Conservation (phyloP, 306 rosid genomes). For the Notholithocarpus densiflorus region DNA sequence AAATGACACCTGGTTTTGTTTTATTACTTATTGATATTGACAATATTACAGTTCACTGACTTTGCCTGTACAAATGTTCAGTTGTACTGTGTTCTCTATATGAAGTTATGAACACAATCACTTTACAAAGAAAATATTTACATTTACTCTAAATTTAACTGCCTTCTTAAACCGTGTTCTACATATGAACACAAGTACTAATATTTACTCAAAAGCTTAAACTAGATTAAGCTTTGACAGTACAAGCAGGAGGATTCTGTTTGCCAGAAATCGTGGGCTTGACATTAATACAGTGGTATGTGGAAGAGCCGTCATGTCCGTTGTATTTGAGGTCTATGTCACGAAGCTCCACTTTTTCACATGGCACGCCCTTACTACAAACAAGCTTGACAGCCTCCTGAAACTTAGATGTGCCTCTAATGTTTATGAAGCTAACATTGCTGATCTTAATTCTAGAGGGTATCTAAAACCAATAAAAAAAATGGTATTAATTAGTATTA, state of each 20-base stretch:
- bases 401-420: constrained; percentile 25
- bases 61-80: too few relatives aligned
- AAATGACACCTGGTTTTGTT: too few relatives aligned
- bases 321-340: constrained; percentile 25
- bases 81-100: too few relatives aligned
- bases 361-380: constrained; percentile 38
- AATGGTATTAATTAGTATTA: background rate
- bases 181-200: too few relatives aligned
- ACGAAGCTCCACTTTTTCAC: constrained; percentile 29
- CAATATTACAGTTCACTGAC: too few relatives aligned
- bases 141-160: too few relatives aligned
- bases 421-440: constrained; percentile 42
- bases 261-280: constrained; percentile 25
- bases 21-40: too few relatives aligned
- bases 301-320: constrained; percentile 6
- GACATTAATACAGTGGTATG: constrained; percentile 30
- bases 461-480: background rate
- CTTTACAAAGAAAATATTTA: too few relatives aligned
- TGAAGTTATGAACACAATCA: too few relatives aligned
- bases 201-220: background rate
- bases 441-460: constrained; percentile 46
- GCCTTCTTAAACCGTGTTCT: too few relatives aligned
- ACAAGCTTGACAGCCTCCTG: constrained; percentile 29
- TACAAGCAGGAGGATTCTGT: constrained; percentile 23
- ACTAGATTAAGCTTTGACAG: background rate